phyloP scores from a whole-genome alignment of 2,329 filamentous ascomycete species.

The Diaporthe ampelina region DNA sequence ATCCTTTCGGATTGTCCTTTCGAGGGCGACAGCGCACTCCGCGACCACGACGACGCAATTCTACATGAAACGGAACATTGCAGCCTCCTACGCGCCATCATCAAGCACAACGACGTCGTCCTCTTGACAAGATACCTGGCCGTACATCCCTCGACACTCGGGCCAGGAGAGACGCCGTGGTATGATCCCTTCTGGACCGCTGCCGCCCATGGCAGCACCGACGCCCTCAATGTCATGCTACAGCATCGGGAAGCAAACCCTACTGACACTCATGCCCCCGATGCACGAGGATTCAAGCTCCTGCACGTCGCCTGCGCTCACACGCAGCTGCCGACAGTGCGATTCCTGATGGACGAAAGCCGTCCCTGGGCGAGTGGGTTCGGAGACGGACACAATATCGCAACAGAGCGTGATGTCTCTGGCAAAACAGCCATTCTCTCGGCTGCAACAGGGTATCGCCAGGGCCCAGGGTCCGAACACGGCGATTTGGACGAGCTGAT shows the following conservation, averaged over 20 bases:
- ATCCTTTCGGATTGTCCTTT: background rate
- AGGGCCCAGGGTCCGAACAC: background rate
- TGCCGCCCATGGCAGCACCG: background rate
- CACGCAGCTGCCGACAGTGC: background rate
- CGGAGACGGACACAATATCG: background rate
- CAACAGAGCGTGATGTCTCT: background rate
- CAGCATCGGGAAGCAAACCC: slow-evolving; percentile 14
- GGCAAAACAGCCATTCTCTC: background rate
- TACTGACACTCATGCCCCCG: too few species aligned
- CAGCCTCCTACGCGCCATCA: background rate
- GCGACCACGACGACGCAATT: slow-evolving; percentile 13
- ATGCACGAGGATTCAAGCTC: background rate
- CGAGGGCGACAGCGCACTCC: background rate
- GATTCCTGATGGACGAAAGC: background rate
- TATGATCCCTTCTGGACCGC: slow-evolving; percentile 17
- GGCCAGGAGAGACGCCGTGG: background rate
- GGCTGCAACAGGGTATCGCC: slow-evolving; percentile 10
- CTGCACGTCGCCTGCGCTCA: background rate
- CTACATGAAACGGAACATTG: slow-evolving; percentile 23
- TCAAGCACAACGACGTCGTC: slow-evolving; percentile 16
- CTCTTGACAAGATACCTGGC: slow-evolving; percentile 8
- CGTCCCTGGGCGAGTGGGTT: background rate
- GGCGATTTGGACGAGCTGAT: background rate
- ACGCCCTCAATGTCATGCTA: slow-evolving; percentile 23
- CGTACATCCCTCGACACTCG: background rate